Base-by-base conservation (phyloP, 129 eudicot species). In the Pittosporum tobira region DNA sequence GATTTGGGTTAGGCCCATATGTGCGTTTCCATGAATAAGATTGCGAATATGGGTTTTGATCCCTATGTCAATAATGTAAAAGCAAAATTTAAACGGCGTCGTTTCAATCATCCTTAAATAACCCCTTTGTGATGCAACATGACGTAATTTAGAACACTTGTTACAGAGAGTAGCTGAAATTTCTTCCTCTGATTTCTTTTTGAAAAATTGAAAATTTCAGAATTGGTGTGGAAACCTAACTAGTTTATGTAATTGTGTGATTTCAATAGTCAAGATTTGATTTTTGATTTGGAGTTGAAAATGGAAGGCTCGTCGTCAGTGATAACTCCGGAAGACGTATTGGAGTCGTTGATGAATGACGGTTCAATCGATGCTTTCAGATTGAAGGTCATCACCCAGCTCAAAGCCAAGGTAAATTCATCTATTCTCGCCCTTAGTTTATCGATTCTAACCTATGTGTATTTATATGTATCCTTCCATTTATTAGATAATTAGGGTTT, bases 301-400 rank as follows among this genome's bases (percentile, higher is more conserved):
- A 77, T 84, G 94, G 85, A 75, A 54, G 70, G 89, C 3, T 45
- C 88, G 21, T 62, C 79, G 26, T 49, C 85, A 22, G 70, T 89
- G 63, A 75, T 89, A 46, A 77, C 87, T 2, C 97, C 97, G 20
- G 97, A 89, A 48, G 97, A 85, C 65, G 97, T 89, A 36, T 64
- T 89, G 73, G 84, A 82, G 66, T 69, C 95, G 16, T 72, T 89
- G 75, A 89, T 82, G 97, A 89, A 89, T 68, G 97, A 89, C 43
- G 97, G 97, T 31, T 85, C 97, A 9, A 85, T 89, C 59, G 97
- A 89, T 55, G 66, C 95, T 19, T 59, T 89, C 31, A 66, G 95
- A 46, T 71, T 82, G 75, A 85, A 85, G 65, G 82, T 89, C 56
- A 85, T 85, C 43, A 82, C 77, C 63, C 95, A 85, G 93, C 88